Evolutionary conservation across 805 yeast genomes (phyloP).

Genomic region (Kluyveromyces starmeri): DNA sequence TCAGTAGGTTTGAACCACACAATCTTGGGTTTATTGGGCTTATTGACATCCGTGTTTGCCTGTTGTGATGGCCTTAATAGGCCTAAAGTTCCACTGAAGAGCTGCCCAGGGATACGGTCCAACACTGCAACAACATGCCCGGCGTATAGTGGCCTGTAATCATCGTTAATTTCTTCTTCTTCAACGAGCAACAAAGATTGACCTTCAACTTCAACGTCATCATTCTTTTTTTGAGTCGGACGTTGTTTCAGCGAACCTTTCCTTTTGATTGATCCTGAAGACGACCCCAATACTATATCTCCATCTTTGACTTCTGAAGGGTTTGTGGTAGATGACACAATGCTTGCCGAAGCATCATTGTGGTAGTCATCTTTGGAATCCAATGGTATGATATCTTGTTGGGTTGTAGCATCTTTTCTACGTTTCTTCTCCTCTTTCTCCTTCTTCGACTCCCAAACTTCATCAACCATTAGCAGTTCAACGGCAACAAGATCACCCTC

Average conservation of each 20-base stretch:
- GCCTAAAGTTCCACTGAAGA: conserved; percentile 91
- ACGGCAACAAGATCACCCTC: conserved; percentile 97
- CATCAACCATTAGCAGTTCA: conserved; percentile 89
- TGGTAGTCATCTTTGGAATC: conserved; percentile 56
- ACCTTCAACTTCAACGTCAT: conserved; percentile 98
- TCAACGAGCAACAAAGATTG: conserved; percentile 85
- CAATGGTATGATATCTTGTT: conserved; percentile 33
- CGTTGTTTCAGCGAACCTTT: conserved; percentile 89
- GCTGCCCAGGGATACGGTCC: conserved; percentile 94
- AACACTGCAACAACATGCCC: conserved; percentile 98
- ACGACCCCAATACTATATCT: conserved; percentile 33
- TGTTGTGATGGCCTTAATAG: conserved; percentile 92
- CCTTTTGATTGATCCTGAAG: conserved; percentile 38
- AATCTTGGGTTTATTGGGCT: conserved; percentile 69
- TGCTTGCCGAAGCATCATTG: conserved; percentile 61
- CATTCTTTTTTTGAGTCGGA: conserved; percentile 95
- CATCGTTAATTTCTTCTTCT: conserved; percentile 92
- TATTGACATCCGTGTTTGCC: conserved; percentile 54
- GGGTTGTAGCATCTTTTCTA: conserved; percentile 53
- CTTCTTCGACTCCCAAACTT: conserved; percentile 93
- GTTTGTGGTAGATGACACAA: conserved; percentile 24
- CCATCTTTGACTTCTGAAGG: conserved; percentile 26
- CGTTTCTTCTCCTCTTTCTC: conserved; percentile 97
- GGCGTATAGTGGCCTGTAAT: conserved; percentile 86
- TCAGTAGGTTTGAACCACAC: conserved; percentile 99